phyloP scores from a whole-genome alignment of 352 stramenopile genomes.

The Phytophthora kernoviae region DNA sequence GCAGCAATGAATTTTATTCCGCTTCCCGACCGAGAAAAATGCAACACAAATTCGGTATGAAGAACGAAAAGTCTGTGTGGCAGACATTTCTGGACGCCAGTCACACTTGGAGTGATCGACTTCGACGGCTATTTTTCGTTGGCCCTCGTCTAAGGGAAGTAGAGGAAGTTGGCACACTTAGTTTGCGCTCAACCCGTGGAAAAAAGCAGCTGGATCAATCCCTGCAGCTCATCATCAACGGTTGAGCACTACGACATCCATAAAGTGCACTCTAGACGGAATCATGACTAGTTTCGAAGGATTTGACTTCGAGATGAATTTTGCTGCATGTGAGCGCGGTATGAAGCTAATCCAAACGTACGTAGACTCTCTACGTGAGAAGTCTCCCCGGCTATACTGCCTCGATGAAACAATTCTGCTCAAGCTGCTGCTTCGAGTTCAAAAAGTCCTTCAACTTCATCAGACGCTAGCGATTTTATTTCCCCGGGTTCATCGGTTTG shows the following conservation, averaged over 20 bases:
- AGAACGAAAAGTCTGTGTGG: constrained; percentile 35
- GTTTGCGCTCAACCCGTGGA: background rate
- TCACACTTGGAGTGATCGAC: constrained; percentile 45
- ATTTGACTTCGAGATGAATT: constrained; percentile 59
- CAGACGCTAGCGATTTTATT: constrained; percentile 44
- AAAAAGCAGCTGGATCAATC: constrained; percentile 8
- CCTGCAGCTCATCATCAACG: constrained; percentile 7
- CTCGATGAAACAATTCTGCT: constrained; percentile 48
- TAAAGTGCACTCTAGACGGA: constrained; percentile 44
- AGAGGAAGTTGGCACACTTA: constrained; percentile 10
- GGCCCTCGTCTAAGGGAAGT: constrained; percentile 13
- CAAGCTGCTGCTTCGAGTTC: constrained; percentile 44
- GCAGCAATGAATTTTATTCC: constrained; percentile 13
- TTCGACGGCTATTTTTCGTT: constrained; percentile 54
- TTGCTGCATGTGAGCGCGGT: constrained; percentile 42
- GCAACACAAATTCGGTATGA: constrained; percentile 13
- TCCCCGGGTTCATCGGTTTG: constrained; percentile 43
- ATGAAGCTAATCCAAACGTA: constrained; percentile 48
- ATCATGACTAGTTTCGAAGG: constrained; percentile 50
- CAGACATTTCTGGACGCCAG: constrained; percentile 36
- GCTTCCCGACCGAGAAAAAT: constrained; percentile 10
- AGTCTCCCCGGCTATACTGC: constrained; percentile 45
- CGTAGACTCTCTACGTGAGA: constrained; percentile 37
- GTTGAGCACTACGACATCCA: constrained; percentile 14
- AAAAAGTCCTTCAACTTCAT: constrained; percentile 35